Base-by-base conservation (phyloP, 352 stramenopile genomes). In the Globisporangium rhizosaccharum region DNA sequence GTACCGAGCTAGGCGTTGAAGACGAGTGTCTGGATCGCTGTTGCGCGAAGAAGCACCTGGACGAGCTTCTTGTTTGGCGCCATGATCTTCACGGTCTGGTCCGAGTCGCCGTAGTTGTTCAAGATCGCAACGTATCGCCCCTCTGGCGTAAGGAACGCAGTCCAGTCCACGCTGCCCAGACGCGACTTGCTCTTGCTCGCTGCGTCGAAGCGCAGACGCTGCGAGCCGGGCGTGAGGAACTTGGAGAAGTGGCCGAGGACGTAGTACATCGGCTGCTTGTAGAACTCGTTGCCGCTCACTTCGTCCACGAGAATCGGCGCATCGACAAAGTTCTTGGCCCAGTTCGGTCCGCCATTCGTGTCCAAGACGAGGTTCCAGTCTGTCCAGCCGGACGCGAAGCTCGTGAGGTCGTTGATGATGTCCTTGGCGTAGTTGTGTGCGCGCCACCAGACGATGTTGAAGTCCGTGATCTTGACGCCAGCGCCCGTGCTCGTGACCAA, bases 291-390 rank as follows among this genome's bases (percentile, higher is more conserved):
- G 44, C 69, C 64, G n/a, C 36, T 50, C 15, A 53, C 57, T 42
- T 83, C 73, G 42, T 85, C 72, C 0, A 83, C 66, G 46, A 90
- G 53, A 28, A 90, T 82, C 3, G 79, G 76, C n/a, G 81, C 73
- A 51, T 92, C 82, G 12, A 87, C 79, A 25, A 71, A 68, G 70
- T 91, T 91, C 44, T 66, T 51, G 1, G 76, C 71, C 76, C 88
- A 89, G 61, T 93, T 96, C 2, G 85, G 86, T 3, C 87, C 87
- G 3, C 75, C 75, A 0, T 39, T 53, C 15, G 67, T 77, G 59
- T 82, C 70, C 18, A 96, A 72, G 7, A 85, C 62, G 11, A 96
- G 30, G 57, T 96, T 96, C 86, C 86, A 95, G 66, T 95, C 81
- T 26, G 80, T 86, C 84, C 86, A 96, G 0, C 82, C 81, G 0